phyloP scores from a whole-genome alignment of 2,329 filamentous ascomycete genomes.

The Penicillium sp. region DNA sequence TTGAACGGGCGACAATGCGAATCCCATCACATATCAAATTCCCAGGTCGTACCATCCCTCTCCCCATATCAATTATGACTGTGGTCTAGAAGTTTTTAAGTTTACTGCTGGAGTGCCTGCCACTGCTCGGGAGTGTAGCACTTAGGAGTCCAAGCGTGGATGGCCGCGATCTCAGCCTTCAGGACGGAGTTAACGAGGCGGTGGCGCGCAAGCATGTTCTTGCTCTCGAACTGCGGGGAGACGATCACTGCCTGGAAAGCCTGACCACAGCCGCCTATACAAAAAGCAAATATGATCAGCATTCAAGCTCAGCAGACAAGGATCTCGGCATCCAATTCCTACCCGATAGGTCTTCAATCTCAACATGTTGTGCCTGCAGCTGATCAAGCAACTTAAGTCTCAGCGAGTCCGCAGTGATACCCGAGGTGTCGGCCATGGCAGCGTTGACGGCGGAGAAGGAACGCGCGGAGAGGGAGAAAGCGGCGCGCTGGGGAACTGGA shows the following conservation, averaged over 20 bases:
- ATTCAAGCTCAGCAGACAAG: slow-evolving; percentile 1
- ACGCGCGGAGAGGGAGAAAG: slow-evolving; percentile 37
- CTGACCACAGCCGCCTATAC: slow-evolving; percentile 67
- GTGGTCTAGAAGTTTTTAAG: not conserved
- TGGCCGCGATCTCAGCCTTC: slow-evolving; percentile 83
- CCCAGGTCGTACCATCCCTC: not conserved
- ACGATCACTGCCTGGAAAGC: slow-evolving; percentile 71
- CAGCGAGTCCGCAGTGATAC: slow-evolving; percentile 72
- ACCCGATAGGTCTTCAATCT: slow-evolving; percentile 93
- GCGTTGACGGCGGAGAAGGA: slow-evolving; percentile 35
- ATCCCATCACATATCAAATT: not conserved
- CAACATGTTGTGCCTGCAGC: slow-evolving; percentile 74
- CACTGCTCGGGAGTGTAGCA: slow-evolving; percentile 91
- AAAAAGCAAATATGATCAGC: slow-evolving; percentile 11
- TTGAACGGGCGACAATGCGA: not conserved
- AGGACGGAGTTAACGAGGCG: slow-evolving; percentile 80
- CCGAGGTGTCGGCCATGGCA: slow-evolving; percentile 51
- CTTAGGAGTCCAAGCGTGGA: slow-evolving; percentile 94
- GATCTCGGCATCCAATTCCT: slow-evolving; percentile 25
- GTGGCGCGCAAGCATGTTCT: slow-evolving; percentile 78
- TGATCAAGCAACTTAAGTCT: slow-evolving; percentile 67
- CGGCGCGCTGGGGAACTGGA: slow-evolving; percentile 23
- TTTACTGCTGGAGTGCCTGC: slow-evolving; percentile 62
- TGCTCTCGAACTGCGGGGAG: slow-evolving; percentile 67
- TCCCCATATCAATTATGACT: not conserved